Base-by-base conservation (phyloP, 1,284 basidiomycete species). In the Sanghuangporus weigelae region DNA sequence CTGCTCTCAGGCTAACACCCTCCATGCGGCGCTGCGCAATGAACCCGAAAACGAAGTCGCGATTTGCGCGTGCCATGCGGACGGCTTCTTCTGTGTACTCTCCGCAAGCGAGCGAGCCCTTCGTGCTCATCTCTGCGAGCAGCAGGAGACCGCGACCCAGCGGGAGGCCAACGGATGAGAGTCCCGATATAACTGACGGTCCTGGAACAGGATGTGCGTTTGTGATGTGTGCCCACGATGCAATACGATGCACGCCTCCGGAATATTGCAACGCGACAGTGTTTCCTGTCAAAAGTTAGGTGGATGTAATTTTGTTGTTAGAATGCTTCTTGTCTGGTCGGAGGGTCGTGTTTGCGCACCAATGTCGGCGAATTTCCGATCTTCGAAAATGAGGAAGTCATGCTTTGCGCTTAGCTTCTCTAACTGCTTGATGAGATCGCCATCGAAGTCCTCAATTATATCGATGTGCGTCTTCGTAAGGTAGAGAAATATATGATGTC, bases 291-390 rank as follows among this genome's bases (percentile, higher is more conserved):
- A 61, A 59, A 59, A 36, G 11, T 21, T 14, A 39, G 8, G 26
- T 51, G 50, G 12, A 12, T 6, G 50, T 51, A 6, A 21, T 23
- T 16, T 12, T 51, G 26, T 51, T 51, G 16, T 26, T 38, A 54
- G 12, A 11, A 19, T 7, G 12, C 26, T 31, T 31, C 26, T 4
- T 31, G 3, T 31, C 3, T 31, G 26, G 31, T 5, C 16, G 31
- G 16, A 7, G 36, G 31, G 16, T 11, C 11, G 53, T 14, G 23
- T 12, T 35, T 12, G n/a, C 51, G 67, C 69, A 95, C 96, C 96
- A 67, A 99, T 99, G 76, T 99, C 97, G 23, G 97, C 97, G 72
- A 99, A 99, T 76, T 99, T 99, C 69, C 97, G 83, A 78, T 99
- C 97, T 77, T 99, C 96, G 69, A 99, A 99, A 72, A 98, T 96